Conservation (phyloP, 108 stramenopile genomes). For the Nitzschia palea region DNA sequence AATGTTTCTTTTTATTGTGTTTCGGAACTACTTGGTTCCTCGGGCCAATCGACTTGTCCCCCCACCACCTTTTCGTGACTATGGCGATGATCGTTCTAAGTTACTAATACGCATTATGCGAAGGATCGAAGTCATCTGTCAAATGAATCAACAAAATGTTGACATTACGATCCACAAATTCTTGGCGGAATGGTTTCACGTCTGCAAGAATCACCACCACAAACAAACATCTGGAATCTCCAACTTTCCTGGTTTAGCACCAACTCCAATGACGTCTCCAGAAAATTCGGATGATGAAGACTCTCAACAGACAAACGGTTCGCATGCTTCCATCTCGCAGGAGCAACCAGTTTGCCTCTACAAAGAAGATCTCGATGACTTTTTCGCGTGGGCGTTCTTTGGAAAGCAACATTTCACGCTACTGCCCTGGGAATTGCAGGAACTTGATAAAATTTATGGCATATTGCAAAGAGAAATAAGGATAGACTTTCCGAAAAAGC, state of each 20-base stretch:
- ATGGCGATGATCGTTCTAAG: conserved; percentile 25
- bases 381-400: conserved; percentile 86
- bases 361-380: conserved; percentile 60
- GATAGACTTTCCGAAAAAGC: conserved; percentile 44
- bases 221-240: background rate
- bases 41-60: conserved; percentile 20
- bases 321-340: background rate
- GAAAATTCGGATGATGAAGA: conserved; percentile 20
- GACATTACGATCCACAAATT: conserved; percentile 11
- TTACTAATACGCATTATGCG: conserved; percentile 41
- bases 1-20: conserved; percentile 25
- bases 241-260: background rate
- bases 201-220: conserved; percentile 11
- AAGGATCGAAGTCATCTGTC: conserved; percentile 41
- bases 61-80: conserved; percentile 34
- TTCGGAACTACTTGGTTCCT: conserved; percentile 30
- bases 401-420: conserved; percentile 35
- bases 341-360: conserved; percentile 18
- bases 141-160: background rate
- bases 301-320: background rate
- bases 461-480: conserved; percentile 22
- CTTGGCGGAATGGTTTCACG: conserved; percentile 37
- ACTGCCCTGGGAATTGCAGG: conserved; percentile 31
- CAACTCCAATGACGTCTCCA: background rate
- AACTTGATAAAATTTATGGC: conserved; percentile 46